These are phyloP conservation scores for Fusarium longipes DNA, from an alignment of 2,329 filamentous ascomycete species.

Conservation along the genomic window DNA sequence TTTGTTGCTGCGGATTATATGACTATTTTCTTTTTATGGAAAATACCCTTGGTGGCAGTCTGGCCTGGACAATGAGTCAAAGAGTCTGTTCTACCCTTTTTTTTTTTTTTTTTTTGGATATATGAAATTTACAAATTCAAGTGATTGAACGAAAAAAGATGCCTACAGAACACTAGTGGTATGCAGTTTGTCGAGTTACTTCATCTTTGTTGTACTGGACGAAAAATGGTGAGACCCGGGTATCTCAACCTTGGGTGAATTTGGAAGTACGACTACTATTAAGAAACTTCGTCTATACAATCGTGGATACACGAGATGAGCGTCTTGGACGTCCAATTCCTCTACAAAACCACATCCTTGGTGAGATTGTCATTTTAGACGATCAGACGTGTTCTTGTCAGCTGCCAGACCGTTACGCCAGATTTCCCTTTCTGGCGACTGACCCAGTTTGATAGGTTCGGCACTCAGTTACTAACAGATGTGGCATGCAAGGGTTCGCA, in stretches of 20 bases:
- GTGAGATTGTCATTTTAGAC: background rate
- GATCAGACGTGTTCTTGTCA: background rate
- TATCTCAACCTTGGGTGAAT: background rate
- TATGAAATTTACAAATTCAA: slow-evolving; percentile 9
- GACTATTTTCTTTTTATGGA: slow-evolving; percentile 22
- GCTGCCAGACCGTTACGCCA: background rate
- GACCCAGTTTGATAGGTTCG: slow-evolving; percentile 18
- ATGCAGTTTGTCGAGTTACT: background rate
- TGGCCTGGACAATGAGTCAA: slow-evolving; percentile 10
- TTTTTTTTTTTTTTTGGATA: too few species aligned
- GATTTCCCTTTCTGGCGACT: slow-evolving; percentile 26
- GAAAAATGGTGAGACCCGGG: background rate
- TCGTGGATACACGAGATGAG: background rate
- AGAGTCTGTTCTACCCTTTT: slow-evolving; percentile 15
- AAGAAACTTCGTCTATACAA: background rate
- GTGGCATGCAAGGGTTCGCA: slow-evolving; percentile 1
- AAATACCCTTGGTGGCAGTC: slow-evolving; percentile 26
- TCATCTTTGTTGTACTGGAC: background rate
- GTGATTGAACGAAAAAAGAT: background rate
- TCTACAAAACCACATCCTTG: background rate
- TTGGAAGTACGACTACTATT: background rate
- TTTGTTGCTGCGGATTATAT: background rate
- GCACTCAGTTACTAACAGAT: background rate
- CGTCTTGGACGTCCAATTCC: background rate
- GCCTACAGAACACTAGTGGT: background rate